Percentiles rank a stretch among this genome's conserved stretches.
Conservation (phyloP, 2,329 filamentous ascomycete species). For the Colletotrichum theobromicola region DNA sequence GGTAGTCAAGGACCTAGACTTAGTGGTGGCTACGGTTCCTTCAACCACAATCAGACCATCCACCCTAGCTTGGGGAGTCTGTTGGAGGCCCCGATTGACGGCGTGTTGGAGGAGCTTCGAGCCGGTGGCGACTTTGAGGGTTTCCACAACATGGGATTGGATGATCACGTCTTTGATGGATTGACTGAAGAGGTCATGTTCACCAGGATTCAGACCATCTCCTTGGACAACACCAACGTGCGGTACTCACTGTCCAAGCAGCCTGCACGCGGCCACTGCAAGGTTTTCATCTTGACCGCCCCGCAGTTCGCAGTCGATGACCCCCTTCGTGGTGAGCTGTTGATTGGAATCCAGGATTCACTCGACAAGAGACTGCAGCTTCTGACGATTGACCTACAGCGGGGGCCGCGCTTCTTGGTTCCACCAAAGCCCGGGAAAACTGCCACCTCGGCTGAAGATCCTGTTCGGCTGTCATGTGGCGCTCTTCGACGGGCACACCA, state of each 20-base stretch:
- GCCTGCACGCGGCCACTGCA: constrained; percentile 59
- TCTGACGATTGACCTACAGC: constrained; percentile 61
- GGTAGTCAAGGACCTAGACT: constrained; percentile 68
- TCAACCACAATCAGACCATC: constrained; percentile 50
- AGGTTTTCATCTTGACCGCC: constrained; percentile 71
- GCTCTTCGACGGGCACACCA: constrained; percentile 66
- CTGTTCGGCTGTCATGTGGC: constrained; percentile 49
- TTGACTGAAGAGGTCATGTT: constrained; percentile 76
- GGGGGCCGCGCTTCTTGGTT: constrained; percentile 16
- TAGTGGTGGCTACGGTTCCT: constrained; percentile 55
- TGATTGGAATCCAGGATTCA: constrained; percentile 74
- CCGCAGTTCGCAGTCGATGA: constrained; percentile 61
- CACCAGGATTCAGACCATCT: constrained; percentile 71
- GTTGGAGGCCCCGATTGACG: constrained; percentile 72
- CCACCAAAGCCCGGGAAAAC: constrained; percentile 25
- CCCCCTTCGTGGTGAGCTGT: constrained; percentile 57
- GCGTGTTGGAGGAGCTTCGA: constrained; percentile 71
- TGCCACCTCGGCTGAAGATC: constrained; percentile 31
- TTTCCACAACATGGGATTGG: constrained; percentile 74
- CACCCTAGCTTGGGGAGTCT: constrained; percentile 64
- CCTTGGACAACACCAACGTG: constrained; percentile 65
- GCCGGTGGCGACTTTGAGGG: constrained; percentile 68
- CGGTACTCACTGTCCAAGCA: constrained; percentile 62
- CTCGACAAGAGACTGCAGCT: constrained; percentile 72
- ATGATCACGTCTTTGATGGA: constrained; percentile 74